Conservation (phyloP, 352 stramenopile species). For the Globisporangium cylindrosporum region DNA sequence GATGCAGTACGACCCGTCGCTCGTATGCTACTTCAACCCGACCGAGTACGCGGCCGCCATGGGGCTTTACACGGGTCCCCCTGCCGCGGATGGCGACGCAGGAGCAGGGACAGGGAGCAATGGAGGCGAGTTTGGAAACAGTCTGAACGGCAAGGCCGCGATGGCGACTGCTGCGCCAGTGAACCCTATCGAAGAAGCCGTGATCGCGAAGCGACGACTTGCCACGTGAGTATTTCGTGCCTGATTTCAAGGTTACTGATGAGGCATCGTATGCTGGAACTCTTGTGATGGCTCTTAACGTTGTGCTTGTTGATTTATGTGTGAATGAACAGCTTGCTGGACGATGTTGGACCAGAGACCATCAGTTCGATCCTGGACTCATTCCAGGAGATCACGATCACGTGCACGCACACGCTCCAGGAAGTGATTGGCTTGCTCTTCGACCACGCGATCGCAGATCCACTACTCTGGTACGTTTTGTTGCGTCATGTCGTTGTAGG, state of each 20-base stretch:
- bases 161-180: constrained; percentile 18
- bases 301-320: constrained; percentile 7
- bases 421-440: constrained; percentile 67
- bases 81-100: background rate
- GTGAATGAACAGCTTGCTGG: constrained; percentile 38
- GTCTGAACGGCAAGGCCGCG: background rate
- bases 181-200: constrained; percentile 65
- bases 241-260: background rate
- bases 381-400: constrained; percentile 65
- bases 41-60: constrained; percentile 69
- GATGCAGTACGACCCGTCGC: constrained; percentile 68
- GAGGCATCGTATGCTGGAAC: too few species aligned
- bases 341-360: constrained; percentile 44
- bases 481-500: background rate
- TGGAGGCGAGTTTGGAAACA: background rate
- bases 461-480: constrained; percentile 42
- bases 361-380: constrained; percentile 40
- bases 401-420: constrained; percentile 68
- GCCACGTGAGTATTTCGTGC: constrained; percentile 34
- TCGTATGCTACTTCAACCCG: constrained; percentile 78
- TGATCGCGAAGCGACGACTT: constrained; percentile 49
- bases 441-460: constrained; percentile 67
- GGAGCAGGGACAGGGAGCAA: background rate
- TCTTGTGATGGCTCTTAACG: background rate
- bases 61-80: constrained; percentile 52